Evolutionary conservation across 768 basidiomycete species (phyloP), one percentile per base, ranked within the genome.

Genomic region (Sporobolomyces pararoseus): DNA sequence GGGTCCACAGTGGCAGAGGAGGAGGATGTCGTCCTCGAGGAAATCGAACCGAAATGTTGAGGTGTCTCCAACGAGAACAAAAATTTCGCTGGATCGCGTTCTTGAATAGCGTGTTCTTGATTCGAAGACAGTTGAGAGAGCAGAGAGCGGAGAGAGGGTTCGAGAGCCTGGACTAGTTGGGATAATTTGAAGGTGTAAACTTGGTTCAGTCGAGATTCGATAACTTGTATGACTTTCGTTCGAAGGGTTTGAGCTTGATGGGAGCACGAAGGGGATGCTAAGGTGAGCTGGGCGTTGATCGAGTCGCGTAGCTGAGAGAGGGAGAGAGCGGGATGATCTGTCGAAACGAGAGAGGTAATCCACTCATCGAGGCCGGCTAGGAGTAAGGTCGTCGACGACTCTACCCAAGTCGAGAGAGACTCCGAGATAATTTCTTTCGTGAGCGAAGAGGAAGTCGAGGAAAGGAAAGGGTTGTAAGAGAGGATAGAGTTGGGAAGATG

Each of bases 401-500:
- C 23, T 35, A 73, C 46, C 75, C 73, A 76, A 2, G 25, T 10
- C 13, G 47, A 19, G n/a, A 75, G 52, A 23, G 53, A 27, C 1
- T 39, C 4, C 5, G 32, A 13, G 44, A 66, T 55, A 3, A 12
- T 7, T 25, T 46, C 9, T 2, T 55, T 32, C 34, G 65, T 27
- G 17, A 65, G 49, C 4, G 52, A 7, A 16, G 66, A 17, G 9
- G 68, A 60, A 12, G 63, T 12, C 17, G 42, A 19, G 10, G 49
- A 59, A 49, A 76, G 52, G 51, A 50, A 57, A 0, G 76, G 75
- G 12, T 63, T 66, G 61, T 68, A 68, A 32, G 60, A 31, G 32
- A 77, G 50, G 63, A 77, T 66, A 1, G 67, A 53, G 12, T 52
- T 25, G 0, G 76, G 74, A 17, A 77, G 74, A 37, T 77, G 73